Evolutionary conservation across 306 rosid genomes (phyloP).

Genomic region (Luffa acutangula): DNA sequence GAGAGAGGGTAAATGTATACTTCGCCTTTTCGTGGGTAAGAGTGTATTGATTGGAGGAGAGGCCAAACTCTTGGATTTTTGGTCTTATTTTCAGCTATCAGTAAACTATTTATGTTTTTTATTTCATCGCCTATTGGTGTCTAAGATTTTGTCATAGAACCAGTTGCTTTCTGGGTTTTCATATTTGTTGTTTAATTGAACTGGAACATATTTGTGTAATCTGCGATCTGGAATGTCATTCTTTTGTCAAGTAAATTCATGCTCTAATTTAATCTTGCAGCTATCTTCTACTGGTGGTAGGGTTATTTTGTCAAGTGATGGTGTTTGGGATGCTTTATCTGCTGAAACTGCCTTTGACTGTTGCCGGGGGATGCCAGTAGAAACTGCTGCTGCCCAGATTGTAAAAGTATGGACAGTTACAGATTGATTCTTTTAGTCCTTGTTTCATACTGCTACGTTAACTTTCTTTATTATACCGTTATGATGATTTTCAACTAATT

Average conservation of each 20-base stretch:
- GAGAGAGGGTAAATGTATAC: not conserved
- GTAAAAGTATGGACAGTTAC: constrained; percentile 56
- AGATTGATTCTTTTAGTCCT: not conserved
- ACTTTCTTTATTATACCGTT: not conserved
- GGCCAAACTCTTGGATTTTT: not conserved
- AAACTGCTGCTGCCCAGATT: constrained; percentile 77
- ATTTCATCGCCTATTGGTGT: not conserved
- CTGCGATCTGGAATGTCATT: not conserved
- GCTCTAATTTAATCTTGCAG: constrained; percentile 33
- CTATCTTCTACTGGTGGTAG: constrained; percentile 88
- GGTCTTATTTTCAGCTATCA: not conserved
- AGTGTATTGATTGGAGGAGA: not conserved
- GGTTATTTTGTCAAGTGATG: constrained; percentile 89
- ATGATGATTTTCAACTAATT: not conserved
- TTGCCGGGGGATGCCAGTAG: constrained; percentile 82
- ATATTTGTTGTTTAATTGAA: not conserved
- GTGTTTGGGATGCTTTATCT: constrained; percentile 91
- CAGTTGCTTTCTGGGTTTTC: not conserved
- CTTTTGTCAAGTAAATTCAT: not conserved
- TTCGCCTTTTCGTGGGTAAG: not conserved
- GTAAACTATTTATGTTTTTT: not conserved
- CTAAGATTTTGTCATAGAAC: not conserved
- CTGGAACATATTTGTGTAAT: not conserved
- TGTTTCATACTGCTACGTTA: not conserved
- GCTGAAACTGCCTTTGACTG: constrained; percentile 77